These are phyloP conservation scores for Hypseocharis bilobata DNA, from an alignment of 441 rosid species.

Conservation along the genomic window DNA sequence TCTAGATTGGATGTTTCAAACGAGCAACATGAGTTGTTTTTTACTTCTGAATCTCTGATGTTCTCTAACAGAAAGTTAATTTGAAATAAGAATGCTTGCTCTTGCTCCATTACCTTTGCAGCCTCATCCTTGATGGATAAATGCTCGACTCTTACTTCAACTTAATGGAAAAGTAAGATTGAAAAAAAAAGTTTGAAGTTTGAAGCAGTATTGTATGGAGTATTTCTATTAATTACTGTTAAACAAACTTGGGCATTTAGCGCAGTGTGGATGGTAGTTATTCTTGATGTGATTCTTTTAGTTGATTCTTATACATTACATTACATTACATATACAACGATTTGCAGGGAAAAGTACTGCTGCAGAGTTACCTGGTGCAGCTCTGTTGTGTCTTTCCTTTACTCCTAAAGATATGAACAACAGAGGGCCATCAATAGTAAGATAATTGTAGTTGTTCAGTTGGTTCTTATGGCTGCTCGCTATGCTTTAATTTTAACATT, in stretches of 20 bases:
- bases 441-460: constrained; percentile 19
- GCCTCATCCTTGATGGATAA: too few species aligned
- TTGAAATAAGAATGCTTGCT: neutral
- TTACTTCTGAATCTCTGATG: neutral
- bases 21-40: too few species aligned
- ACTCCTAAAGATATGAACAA: constrained; percentile 41
- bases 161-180: neutral
- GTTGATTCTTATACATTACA: constrained; percentile 8
- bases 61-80: neutral
- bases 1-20: neutral
- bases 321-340: neutral
- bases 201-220: neutral
- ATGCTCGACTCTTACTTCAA: neutral
- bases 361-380: constrained; percentile 71
- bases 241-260: constrained; percentile 5
- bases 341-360: constrained; percentile 46
- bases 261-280: neutral
- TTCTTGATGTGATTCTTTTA: constrained; percentile 10
- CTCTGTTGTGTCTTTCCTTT: constrained; percentile 58
- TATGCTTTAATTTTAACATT: constrained; percentile 18
- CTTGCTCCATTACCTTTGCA: neutral
- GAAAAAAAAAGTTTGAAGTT: neutral
- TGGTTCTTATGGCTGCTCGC: constrained; percentile 19
- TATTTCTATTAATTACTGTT: neutral
- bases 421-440: constrained; percentile 41